These are phyloP conservation scores for Citrus hindsii DNA, from an alignment of 345 rosid species.

Conservation along the genomic window DNA sequence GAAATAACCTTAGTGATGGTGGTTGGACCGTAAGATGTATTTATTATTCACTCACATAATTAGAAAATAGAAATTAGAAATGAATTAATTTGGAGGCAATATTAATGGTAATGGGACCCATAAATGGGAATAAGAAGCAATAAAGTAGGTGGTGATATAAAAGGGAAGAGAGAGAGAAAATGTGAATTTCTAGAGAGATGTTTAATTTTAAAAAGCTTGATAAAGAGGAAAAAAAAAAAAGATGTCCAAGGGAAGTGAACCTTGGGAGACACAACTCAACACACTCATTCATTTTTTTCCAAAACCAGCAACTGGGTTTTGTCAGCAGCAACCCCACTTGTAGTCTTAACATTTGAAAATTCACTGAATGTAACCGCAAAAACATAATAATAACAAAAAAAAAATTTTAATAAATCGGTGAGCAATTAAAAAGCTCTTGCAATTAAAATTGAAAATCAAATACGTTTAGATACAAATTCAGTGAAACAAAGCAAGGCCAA, in stretches of 20 bases:
- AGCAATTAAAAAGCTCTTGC: not conserved
- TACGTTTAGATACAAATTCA: not conserved
- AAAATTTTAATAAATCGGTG: too few relatives aligned
- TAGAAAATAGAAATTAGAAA: too few relatives aligned
- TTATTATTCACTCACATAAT: too few relatives aligned
- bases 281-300: conserved; percentile 10
- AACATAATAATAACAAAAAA: not conserved
- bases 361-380: conserved; percentile 25
- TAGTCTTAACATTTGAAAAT: not conserved
- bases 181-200: not conserved
- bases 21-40: too few relatives aligned
- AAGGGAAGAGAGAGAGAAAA: not conserved
- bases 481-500: not conserved
- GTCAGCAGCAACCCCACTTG: conserved; percentile 16
- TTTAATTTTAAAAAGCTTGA: not conserved
- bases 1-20: too few relatives aligned
- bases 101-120: conserved; percentile 1
- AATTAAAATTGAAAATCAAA: not conserved
- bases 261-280: conserved; percentile 22
- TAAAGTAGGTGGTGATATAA: not conserved
- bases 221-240: not conserved
- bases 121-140: not conserved
- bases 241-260: conserved; percentile 39
- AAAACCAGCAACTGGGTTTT: conserved; percentile 21
- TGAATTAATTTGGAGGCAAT: too few relatives aligned